These are phyloP conservation scores for Erucastrum elatum DNA, from an alignment of 345 rosid species.

Conservation along the genomic window DNA sequence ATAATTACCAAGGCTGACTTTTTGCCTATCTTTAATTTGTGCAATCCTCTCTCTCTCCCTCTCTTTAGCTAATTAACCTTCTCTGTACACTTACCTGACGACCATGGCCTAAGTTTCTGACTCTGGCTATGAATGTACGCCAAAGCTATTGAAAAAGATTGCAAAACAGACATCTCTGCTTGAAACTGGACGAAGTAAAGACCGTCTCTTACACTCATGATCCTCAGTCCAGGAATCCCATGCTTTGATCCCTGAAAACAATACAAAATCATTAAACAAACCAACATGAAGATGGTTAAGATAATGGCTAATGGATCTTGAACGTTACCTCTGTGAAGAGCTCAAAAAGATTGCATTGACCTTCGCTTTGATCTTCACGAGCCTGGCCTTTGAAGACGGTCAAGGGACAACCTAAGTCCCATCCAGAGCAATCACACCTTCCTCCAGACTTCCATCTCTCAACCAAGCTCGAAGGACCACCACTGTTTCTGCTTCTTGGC, in stretches of 20 bases:
- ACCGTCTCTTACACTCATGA: conserved; percentile 68
- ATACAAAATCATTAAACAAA: background rate
- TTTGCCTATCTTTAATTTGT: too few species aligned
- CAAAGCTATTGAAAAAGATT: conserved; percentile 74
- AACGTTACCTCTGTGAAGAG: conserved; percentile 65
- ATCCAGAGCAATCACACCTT: conserved; percentile 91
- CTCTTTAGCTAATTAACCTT: conserved; percentile 33
- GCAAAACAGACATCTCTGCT: conserved; percentile 71
- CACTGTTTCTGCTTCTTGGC: conserved; percentile 60
- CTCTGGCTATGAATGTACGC: conserved; percentile 74
- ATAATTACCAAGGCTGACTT: conserved; percentile 21
- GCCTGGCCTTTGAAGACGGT: conserved; percentile 52
- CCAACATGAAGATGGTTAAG: background rate
- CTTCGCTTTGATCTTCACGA: conserved; percentile 43
- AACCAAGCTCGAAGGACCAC: conserved; percentile 75
- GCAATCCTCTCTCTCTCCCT: background rate
- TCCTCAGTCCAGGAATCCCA: conserved; percentile 56
- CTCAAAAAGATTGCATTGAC: conserved; percentile 65
- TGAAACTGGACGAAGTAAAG: conserved; percentile 70
- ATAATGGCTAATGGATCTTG: background rate
- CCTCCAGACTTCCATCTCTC: conserved; percentile 96
- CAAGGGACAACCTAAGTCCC: conserved; percentile 92
- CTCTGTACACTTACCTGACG: conserved; percentile 42
- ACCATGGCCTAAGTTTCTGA: conserved; percentile 50
- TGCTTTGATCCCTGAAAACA: conserved; percentile 57